These are phyloP conservation scores for Nyctanthes arbortristis DNA, from an alignment of 257 asterid genomes.

Conservation along the genomic window DNA sequence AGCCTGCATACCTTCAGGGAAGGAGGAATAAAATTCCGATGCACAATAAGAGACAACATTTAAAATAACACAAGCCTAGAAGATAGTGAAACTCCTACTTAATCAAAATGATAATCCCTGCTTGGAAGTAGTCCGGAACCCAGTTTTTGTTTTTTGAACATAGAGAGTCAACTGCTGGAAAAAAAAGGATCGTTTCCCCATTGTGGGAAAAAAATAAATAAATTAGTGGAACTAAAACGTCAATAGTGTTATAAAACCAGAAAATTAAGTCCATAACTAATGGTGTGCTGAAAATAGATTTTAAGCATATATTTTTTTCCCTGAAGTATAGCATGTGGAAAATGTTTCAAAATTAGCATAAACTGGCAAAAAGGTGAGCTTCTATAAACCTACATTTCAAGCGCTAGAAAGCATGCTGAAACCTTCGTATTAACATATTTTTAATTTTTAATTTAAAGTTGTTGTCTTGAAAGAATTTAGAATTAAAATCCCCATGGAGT, in stretches of 20 bases:
- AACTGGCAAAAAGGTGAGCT: background rate
- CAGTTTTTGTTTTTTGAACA: background rate
- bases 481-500: too few relatives aligned
- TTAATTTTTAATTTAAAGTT: too few relatives aligned
- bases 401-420: background rate
- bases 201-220: background rate
- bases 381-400: background rate
- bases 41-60: background rate
- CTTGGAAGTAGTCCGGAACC: background rate
- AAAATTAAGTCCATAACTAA: too few relatives aligned
- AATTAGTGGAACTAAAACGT: background rate
- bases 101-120: background rate
- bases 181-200: background rate
- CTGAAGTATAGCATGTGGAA: too few relatives aligned
- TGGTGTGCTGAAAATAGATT: too few relatives aligned
- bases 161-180: background rate
- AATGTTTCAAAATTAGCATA: background rate
- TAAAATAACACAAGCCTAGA: background rate
- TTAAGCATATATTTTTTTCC: too few relatives aligned
- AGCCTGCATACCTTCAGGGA: background rate
- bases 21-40: background rate
- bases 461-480: too few relatives aligned
- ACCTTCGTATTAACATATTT: background rate
- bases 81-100: background rate
- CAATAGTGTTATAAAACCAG: background rate